Base-by-base conservation (phyloP, 2,329 filamentous ascomycete genomes). In the Cladosporium cucumerinum region DNA sequence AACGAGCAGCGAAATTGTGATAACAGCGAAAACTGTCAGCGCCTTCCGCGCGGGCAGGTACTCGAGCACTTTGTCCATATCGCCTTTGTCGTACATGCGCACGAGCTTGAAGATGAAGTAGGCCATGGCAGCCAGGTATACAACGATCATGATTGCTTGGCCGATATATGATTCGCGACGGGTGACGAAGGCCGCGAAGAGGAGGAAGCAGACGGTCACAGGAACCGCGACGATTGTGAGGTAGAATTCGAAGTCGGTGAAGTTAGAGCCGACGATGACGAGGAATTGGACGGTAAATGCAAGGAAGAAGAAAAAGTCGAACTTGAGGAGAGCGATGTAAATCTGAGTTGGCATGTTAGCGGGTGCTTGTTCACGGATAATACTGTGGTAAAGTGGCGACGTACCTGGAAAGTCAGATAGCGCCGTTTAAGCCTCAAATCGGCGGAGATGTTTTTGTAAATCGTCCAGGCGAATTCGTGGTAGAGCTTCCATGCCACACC, bases 301-400 rank as follows among this genome's bases (percentile, higher is more conserved):
- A 59, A 99, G 87, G 84, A 99, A 99, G 84, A 99, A 98, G 87
- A 99, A 99, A 80, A 99, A 98, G 80, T 99, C 95, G 78, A 99
- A 99, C 79, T 99, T 99, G 69, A 99, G 85, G 12, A 99, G 86
- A 43, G 95, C 92, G 74, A 99, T 97, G 79, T 97, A 99, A 77
- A 99, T 93, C 93, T 46, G 97, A 68, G n/a, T 18, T 18, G 34
- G 23, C 21, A 32, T n/a, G 54, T 73, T 49, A 69, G 68, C 28
- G 39, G 7, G 4, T 16, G 36, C 14, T 21, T 14, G 5, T 63
- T 14, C 16, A 10, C 10, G 26, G 2, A 26, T 28, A 10, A 21
- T 30, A 21, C 10, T 18, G 11, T 12, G 39, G 54, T 21, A 32
- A 60, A 25, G 16, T 39, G 32, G 36, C 48, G n/a, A 73, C 82